Base-by-base conservation (phyloP, 78 protist genomes). In the Emiliania huxleyi region DNA sequence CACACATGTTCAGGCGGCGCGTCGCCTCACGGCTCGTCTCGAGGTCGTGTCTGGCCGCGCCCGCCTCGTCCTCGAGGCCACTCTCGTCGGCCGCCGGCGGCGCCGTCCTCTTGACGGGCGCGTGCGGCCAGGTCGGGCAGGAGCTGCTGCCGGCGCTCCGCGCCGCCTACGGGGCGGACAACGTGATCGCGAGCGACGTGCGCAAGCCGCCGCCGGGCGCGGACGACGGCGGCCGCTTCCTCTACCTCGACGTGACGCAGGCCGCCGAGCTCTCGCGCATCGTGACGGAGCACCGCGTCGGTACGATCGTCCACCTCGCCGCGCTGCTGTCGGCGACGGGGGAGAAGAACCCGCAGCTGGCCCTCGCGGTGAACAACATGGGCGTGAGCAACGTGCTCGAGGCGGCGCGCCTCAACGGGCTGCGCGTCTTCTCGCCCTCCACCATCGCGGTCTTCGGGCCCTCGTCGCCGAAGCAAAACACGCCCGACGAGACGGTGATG, bases 401-500 rank as follows among this genome's bases (percentile, higher is more conserved):
- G 42, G 38, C 94, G 5, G 90, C 96, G 35, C 33, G 35, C 22
- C 37, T 3, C 42, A 37, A 95, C 91, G 2, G 40, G 15, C 62
- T 87, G 33, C 75, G 90, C 56, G 55, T 94, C 33, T 49, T 96
- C 83, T 45, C 40, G 23, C 98, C 98, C 35, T 92, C 95, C 56
- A 88, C 98, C 43, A 96, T 96, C 45, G 98, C 97, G 38, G 96
- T 92, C 26, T 95, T 95, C 21, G 96, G 96, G 21, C 94, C 96
- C 0, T 52, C 91, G 18, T 45, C 94, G 11, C 95, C 95, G 21
- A 46, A 22, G 22, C 87, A 48, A 1, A 26, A 92, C 69, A 94
- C 96, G 40, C 97, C 97, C 38, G 91, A 96, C 77, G 69, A 22
- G 49, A 49, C 92, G 83, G 37, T 95, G 33, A 56, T 81, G 87